Evolutionary conservation across 805 yeast species (phyloP), one percentile per base, ranked within the genome.

Genomic region (Metschnikowia lunata): DNA sequence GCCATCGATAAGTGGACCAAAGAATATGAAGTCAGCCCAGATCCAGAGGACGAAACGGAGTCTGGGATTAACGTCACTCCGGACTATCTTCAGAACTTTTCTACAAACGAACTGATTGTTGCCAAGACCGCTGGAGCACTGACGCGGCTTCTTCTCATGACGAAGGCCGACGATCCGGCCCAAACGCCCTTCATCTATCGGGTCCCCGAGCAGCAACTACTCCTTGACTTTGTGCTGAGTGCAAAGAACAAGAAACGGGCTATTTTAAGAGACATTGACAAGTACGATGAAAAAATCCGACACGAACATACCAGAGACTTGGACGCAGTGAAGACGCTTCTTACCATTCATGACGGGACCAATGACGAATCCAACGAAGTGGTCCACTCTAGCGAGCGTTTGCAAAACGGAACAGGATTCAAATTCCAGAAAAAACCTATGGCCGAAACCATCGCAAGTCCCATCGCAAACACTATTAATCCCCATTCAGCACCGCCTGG

Each of bases 141-240:
- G 29, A 38, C 51, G 12, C 39, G 40, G 27, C 28, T 55, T 12
- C 49, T 55, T 23, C 36, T 43, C 23, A 46, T 53, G 47, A 51
- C 57, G 14, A 49, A 47, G 34, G 49, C 48, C 9, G 47, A 35
- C 54, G 59, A 34, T 46, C 58, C 28, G 39, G 59, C 48, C 41
- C 46, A 36, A 57, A 63, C 67, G 30, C 72, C 78, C 30, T 72
- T 77, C 30, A 71, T 86, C 0, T 83, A 81, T 61, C 67, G 83
- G 44, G 60, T 88, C 5, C 85, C 88, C 1, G 93, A 85, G 50
- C 73, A 74, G 35, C 82, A 84, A 55, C 72, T 88, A 6, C 62
- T 84, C 34, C 63, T 86, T 29, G 91, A 87, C 60, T 88, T 88
- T 56, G 60, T 83, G 30, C 75, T 18, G 23, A 28, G 34, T 18